Base-by-base conservation (phyloP, 2,329 filamentous ascomycete genomes). In the Claviceps sorghi region DNA sequence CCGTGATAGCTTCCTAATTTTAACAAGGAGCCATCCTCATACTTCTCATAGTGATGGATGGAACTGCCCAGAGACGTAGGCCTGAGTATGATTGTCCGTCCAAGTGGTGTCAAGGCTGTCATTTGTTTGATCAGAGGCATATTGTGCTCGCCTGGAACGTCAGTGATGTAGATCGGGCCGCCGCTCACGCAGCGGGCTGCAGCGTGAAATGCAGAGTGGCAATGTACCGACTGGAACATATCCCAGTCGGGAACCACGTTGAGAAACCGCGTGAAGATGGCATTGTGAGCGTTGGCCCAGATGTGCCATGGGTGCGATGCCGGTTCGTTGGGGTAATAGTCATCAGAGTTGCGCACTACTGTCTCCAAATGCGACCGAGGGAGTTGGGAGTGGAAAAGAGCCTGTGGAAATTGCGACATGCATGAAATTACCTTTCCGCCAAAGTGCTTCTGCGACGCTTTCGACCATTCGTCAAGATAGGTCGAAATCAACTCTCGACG, bases 151-250 rank as follows among this genome's bases (percentile, higher is more conserved):
- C 88, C 90, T 0, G 91, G 91, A 0, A 82, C 78, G 66, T 98
- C 93, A 0, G 91, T 97, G 64, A 98, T 90, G 61, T 94, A 96
- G 42, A 98, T 84, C 0, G 91, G 93, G 0, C 93, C 93, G 9
- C 93, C 93, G 48, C 84, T 90, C 10, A 98, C 74, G 65, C 88
- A 95, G 47, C 93, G 79, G 2, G 89, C 90, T 1, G 93, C 91
- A 4, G 88, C 93, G 60, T 98, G 93, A 63, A 93, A 95, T 0
- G 77, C 79, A 0, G 85, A 86, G 64, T 87, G 95, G 26, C 74
- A 70, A 55, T 82, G 77, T 1, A 70, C 69, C 1, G 80, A 82
- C 59, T 83, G 80, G 61, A 84, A 84, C 80, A 84, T 83, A 58
- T 84, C 80, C 78, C 80, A 84, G 65, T 96, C 90, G 0, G 93